Conservation (phyloP, 371 early-diverging fungal species). For the Blyttiomyces sp. region DNA sequence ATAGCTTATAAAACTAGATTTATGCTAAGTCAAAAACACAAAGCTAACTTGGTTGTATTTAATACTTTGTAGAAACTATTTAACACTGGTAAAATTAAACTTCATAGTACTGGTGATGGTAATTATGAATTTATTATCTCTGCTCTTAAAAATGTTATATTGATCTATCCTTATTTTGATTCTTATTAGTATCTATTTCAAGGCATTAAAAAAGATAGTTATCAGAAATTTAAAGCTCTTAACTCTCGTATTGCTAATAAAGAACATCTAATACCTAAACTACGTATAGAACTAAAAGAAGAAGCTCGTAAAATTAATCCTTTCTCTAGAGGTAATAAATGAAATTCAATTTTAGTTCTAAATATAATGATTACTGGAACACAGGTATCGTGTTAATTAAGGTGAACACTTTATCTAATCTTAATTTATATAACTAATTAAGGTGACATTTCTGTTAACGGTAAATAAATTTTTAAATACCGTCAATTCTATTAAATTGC, state of each 20-base stretch:
- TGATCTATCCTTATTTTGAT: conserved; percentile 40
- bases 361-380: too few species aligned
- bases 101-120: conserved; percentile 19
- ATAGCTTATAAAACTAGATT: conserved; percentile 31
- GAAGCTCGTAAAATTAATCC: conserved; percentile 20
- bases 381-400: background rate
- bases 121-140: conserved; percentile 31
- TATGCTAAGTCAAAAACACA: conserved; percentile 46
- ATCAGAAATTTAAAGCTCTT: conserved; percentile 31
- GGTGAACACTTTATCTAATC: conserved; percentile 2
- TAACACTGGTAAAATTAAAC: conserved; percentile 16
- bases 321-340: background rate
- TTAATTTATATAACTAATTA: too few species aligned
- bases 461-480: conserved; percentile 19
- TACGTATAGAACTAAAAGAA: conserved; percentile 8
- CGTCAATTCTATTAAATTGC: conserved; percentile 22
- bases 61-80: background rate
- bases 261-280: conserved; percentile 44
- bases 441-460: conserved; percentile 28
- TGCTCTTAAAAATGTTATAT: conserved; percentile 22
- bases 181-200: conserved; percentile 22
- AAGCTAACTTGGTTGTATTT: conserved; percentile 11
- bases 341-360: too few species aligned
- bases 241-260: conserved; percentile 30
- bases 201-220: conserved; percentile 36